phyloP scores from a whole-genome alignment of 306 rosid species.

The Corylus americana region DNA sequence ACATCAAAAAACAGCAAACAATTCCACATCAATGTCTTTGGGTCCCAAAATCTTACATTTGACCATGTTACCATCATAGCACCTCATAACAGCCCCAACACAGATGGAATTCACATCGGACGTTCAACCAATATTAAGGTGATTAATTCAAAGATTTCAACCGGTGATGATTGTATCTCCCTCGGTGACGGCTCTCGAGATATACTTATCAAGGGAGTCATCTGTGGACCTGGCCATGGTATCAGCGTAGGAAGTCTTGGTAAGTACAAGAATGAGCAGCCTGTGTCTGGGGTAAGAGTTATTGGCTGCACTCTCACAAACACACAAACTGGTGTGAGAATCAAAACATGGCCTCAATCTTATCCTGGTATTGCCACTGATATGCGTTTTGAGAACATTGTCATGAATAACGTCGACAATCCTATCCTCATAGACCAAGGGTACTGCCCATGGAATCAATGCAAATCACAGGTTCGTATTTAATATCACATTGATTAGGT shows the following conservation, averaged over 20 bases:
- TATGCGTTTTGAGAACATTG: conserved; percentile 39
- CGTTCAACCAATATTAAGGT: conserved; percentile 43
- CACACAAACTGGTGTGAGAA: conserved; percentile 45
- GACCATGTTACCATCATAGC: conserved; percentile 25
- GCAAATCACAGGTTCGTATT: conserved; percentile 28
- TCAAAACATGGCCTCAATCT: conserved; percentile 50
- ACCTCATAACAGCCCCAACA: conserved; percentile 35
- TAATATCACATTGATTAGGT: too few relatives aligned
- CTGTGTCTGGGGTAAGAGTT: conserved; percentile 25
- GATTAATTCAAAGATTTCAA: conserved; percentile 26
- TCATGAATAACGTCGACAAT: conserved; percentile 37
- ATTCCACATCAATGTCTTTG: conserved; percentile 44
- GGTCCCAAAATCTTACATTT: conserved; percentile 39
- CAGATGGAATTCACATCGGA: conserved; percentile 56
- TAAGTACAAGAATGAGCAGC: conserved; percentile 29
- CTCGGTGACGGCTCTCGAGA: conserved; percentile 44
- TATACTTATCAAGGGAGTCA: conserved; percentile 20
- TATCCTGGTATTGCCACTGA: conserved; percentile 3
- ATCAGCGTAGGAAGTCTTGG: conserved; percentile 51
- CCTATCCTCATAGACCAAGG: conserved; percentile 52
- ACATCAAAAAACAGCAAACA: conserved; percentile 39
- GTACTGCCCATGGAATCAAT: conserved; percentile 54
- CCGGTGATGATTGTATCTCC: conserved; percentile 60
- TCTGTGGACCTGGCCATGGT: conserved; percentile 59
- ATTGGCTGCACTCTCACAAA: conserved; percentile 31